A percentile compares a stretch with the other conserved stretches of the same genome.
Conservation (phyloP, 2,329 filamentous ascomycete species). For the Fusarium pseudocircinatum region DNA sequence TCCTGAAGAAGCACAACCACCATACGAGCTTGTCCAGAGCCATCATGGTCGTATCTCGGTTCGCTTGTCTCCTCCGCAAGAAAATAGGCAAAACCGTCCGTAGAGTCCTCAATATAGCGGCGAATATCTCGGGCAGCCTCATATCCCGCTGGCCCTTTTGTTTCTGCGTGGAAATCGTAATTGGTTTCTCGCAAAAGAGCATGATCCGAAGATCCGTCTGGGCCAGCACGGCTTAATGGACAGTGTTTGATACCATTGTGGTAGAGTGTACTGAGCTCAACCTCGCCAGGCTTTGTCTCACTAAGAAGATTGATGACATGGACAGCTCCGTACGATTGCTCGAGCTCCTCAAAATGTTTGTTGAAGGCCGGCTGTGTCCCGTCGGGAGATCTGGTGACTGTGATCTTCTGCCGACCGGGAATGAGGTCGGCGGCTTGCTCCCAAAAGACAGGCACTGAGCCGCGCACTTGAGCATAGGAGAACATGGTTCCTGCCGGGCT, state of each 20-base stretch:
- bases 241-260: slow-evolving; percentile 79
- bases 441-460: slow-evolving; percentile 97
- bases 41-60: slow-evolving; percentile 51
- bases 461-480: slow-evolving; percentile 92
- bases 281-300: slow-evolving; percentile 85
- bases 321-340: slow-evolving; percentile 86
- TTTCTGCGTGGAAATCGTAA: slow-evolving; percentile 97
- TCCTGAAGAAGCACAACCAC: slow-evolving; percentile 88
- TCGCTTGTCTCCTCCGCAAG: slow-evolving; percentile 78
- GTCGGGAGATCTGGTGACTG: slow-evolving; percentile 85
- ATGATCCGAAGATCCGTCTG: slow-evolving; percentile 69
- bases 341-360: slow-evolving; percentile 90
- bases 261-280: slow-evolving; percentile 83
- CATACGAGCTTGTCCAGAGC: slow-evolving; percentile 55
- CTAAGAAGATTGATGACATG: slow-evolving; percentile 96
- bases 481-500: slow-evolving; percentile 81
- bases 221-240: slow-evolving; percentile 70
- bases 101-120: slow-evolving; percentile 78
- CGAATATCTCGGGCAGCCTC: slow-evolving; percentile 89
- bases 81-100: slow-evolving; percentile 92
- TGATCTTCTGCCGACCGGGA: slow-evolving; percentile 94
- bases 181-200: slow-evolving; percentile 82
- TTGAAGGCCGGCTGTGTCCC: slow-evolving; percentile 95
- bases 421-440: slow-evolving; percentile 89
- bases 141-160: slow-evolving; percentile 85